Conservation (phyloP, 768 basidiomycete species). For the Chlorophyllum brunneum region DNA sequence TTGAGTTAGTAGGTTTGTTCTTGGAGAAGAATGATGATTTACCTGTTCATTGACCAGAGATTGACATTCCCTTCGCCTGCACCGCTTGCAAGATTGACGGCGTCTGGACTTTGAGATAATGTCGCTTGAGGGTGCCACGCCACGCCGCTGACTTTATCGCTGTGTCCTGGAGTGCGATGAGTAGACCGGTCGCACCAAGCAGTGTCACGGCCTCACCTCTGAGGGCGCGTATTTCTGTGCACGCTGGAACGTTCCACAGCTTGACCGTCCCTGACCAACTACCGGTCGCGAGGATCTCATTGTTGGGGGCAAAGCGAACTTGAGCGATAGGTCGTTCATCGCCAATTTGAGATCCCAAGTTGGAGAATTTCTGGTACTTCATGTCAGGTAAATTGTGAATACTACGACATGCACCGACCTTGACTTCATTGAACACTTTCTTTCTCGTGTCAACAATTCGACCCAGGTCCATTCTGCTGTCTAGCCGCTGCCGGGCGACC, state of each 20-base stretch:
- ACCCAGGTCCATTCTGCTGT: conserved; percentile 82
- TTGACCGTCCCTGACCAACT: conserved; percentile 97
- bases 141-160: conserved; percentile 89
- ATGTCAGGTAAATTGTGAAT: not conserved
- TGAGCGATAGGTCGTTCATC: conserved; percentile 93
- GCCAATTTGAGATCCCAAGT: conserved; percentile 96
- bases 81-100: conserved; percentile 86
- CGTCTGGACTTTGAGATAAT: conserved; percentile 52
- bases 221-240: conserved; percentile 72
- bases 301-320: conserved; percentile 93
- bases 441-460: conserved; percentile 92
- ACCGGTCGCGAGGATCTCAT: conserved; percentile 82
- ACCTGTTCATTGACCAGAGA: conserved; percentile 89
- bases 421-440: conserved; percentile 84
- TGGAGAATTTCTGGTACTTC: conserved; percentile 67
- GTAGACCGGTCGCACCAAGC: conserved; percentile 11
- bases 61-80: conserved; percentile 84
- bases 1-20: conserved; percentile 6
- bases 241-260: conserved; percentile 92
- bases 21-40: conserved; percentile 15
- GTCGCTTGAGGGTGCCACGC: conserved; percentile 98
- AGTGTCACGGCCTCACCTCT: conserved; percentile 46
- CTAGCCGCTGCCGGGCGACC: conserved; percentile 87
- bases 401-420: conserved; percentile 45
- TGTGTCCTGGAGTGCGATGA: conserved; percentile 57